phyloP scores from a whole-genome alignment of 1,284 basidiomycete genomes.

The Inonotus hispidus region DNA sequence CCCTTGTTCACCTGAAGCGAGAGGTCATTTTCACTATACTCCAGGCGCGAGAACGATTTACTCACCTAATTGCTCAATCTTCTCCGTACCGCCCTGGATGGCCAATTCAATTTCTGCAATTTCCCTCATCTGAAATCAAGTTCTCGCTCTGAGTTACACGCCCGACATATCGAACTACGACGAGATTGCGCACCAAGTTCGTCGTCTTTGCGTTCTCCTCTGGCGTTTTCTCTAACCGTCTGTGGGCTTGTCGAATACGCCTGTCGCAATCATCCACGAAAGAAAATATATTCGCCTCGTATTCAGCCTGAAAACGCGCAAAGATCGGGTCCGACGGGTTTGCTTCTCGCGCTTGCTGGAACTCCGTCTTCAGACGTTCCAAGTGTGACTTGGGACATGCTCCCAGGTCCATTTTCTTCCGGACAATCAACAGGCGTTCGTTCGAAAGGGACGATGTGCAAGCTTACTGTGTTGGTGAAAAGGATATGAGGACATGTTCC shows the following conservation, averaged over 20 bases:
- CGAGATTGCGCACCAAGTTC: slow-evolving; percentile 60
- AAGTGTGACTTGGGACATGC: slow-evolving; percentile 97
- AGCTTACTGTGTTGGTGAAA: slow-evolving; percentile 94
- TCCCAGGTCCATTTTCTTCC: slow-evolving; percentile 98
- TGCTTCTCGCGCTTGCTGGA: slow-evolving; percentile 71
- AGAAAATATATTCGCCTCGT: slow-evolving; percentile 90
- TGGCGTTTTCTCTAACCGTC: slow-evolving; percentile 96
- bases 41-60: slow-evolving; percentile 21
- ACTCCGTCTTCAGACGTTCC: slow-evolving; percentile 91
- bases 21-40: slow-evolving; percentile 17
- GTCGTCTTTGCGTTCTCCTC: slow-evolving; percentile 99
- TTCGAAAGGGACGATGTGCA: background rate
- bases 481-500: slow-evolving; percentile 97
- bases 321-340: slow-evolving; percentile 77
- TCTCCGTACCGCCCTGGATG: slow-evolving; percentile 96
- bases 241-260: slow-evolving; percentile 89
- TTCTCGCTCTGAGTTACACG: background rate
- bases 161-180: background rate
- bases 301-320: slow-evolving; percentile 84
- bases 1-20: slow-evolving; percentile 77
- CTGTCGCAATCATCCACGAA: slow-evolving; percentile 99
- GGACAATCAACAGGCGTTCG: background rate
- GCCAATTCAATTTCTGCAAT: slow-evolving; percentile 99
- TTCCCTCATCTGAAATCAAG: slow-evolving; percentile 84
- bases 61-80: slow-evolving; percentile 90